Conservation (phyloP, 176 grass and related monocot genomes). For the Aegilops umbellulata region DNA sequence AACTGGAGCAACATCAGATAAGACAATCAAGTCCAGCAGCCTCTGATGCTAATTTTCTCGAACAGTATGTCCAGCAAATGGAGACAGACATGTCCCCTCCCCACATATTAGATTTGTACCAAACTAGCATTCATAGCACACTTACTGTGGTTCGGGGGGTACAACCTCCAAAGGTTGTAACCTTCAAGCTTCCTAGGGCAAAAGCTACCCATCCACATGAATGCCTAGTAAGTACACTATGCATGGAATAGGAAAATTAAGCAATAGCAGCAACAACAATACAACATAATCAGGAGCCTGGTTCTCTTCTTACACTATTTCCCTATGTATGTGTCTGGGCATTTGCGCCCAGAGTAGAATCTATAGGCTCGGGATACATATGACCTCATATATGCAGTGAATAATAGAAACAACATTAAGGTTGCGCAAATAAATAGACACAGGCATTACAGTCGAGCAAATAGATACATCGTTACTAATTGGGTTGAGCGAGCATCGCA, state of each 20-base stretch:
- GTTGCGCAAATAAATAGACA: not conserved
- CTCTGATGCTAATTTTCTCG: not conserved
- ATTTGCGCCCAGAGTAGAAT: not conserved
- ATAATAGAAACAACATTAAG: not conserved
- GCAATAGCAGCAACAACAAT: not conserved
- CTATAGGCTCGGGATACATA: not conserved
- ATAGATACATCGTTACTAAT: not conserved
- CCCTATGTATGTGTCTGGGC: not conserved
- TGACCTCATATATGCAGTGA: not conserved
- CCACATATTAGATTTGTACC: not conserved
- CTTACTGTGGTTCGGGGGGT: not conserved
- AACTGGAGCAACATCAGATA: not conserved
- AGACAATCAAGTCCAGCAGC: not conserved
- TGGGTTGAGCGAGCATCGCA: not conserved
- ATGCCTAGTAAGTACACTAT: not conserved
- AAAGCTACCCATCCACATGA: not conserved
- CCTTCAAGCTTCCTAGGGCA: not conserved
- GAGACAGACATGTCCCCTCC: not conserved
- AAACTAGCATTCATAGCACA: conserved; percentile 17
- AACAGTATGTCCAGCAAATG: not conserved
- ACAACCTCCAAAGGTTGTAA: not conserved
- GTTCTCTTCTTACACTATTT: not conserved
- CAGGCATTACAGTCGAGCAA: not conserved
- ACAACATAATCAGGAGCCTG: conserved; percentile 1
- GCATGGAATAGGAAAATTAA: not conserved